Evolutionary conservation across 2,329 filamentous ascomycete genomes (phyloP).

Genomic region (Colletotrichum neosansevieriae): DNA sequence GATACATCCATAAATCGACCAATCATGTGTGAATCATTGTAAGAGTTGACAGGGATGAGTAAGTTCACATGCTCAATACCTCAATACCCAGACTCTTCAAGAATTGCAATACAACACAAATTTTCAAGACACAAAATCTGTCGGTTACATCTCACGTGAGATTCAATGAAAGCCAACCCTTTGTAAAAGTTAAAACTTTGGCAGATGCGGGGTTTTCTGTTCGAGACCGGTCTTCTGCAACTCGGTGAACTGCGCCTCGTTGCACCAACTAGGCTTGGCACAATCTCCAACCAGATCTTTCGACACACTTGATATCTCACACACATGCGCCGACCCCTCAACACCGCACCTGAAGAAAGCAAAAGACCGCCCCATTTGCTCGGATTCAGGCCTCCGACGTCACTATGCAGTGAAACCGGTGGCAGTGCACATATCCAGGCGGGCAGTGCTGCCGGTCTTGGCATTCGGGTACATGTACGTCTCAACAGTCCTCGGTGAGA

Average conservation of each 20-base stretch:
- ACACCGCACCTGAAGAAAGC: neutral
- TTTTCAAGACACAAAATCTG: too few relatives aligned
- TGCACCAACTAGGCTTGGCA: neutral
- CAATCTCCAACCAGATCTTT: neutral
- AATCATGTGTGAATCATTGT: too few relatives aligned
- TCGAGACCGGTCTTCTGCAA: neutral
- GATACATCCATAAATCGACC: too few relatives aligned
- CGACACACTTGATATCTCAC: neutral
- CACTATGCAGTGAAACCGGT: constrained; percentile 11
- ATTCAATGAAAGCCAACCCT: too few relatives aligned
- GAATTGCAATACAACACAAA: too few relatives aligned
- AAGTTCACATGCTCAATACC: too few relatives aligned
- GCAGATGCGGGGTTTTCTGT: too few relatives aligned
- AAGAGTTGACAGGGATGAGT: too few relatives aligned
- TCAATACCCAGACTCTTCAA: too few relatives aligned
- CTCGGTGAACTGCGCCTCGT: neutral
- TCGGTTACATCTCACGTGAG: too few relatives aligned
- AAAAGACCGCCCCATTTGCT: neutral
- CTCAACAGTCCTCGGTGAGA: neutral
- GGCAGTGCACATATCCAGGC: constrained; percentile 15
- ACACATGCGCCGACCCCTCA: neutral
- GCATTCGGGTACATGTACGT: neutral
- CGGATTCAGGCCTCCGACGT: neutral
- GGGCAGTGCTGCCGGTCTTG: constrained; percentile 17
- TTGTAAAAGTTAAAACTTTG: too few relatives aligned